Evolutionary conservation across 352 stramenopile species (phyloP), one percentile per base, ranked within the genome.

Genomic region (Thalassiosira sp.): DNA sequence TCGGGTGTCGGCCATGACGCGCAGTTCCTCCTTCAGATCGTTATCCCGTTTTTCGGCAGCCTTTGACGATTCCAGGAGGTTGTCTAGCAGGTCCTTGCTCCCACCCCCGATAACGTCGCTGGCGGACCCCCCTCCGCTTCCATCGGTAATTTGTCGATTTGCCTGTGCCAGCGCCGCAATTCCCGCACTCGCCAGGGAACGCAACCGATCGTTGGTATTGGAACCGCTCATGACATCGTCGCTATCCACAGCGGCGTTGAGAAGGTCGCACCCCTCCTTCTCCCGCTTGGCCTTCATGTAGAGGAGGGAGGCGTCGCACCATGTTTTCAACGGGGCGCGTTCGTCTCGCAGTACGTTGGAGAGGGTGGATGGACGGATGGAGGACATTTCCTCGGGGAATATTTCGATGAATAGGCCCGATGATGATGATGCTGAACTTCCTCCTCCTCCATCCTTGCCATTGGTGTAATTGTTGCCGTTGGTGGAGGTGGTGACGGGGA

Each of bases 371-470:
- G 77, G 84, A 5, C 75, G 71, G 28, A 85, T 87, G 3, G 79
- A 64, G 13, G 72, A 25, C 18, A 92, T 78, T 77, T 92, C 86
- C 70, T 92, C 86, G 0, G 86, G 81, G 60, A 92, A 92, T 13
- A 92, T 88, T 67, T 92, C 86, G 45, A 92, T 82, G 53, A 86
- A 92, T 28, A 49, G 81, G 42, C 53, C 63, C 75, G 37, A 46
- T 46, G 37, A 46, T 46, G 37, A 46, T 46, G 31, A 37, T 10
- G 31, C 31, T 3, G 31, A 10, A 6, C 8, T 31, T 11, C 7
- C 7, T 5, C 2, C 7, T 13, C 37, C 25, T 3, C 13, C 28
- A 8, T 20, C 33, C 52, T 61, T 61, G 52, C 27, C 46, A 1
- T 48, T 51, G 45, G 45, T 45, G 28, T 70, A 60, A 16, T 76